phyloP scores from a whole-genome alignment of 2,329 filamentous ascomycete genomes.

The Corynespora cassiicola region DNA sequence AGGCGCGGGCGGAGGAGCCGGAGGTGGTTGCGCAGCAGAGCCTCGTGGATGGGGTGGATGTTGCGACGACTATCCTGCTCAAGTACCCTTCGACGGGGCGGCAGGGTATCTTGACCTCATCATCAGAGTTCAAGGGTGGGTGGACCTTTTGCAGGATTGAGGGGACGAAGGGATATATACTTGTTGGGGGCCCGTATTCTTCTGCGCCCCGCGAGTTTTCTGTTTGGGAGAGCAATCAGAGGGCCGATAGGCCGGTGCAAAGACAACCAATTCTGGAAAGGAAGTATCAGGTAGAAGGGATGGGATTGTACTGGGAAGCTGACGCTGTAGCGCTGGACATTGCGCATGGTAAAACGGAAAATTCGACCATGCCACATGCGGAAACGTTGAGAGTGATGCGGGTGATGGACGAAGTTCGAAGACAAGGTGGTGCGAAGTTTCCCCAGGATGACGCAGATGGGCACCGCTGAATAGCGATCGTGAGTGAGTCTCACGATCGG shows the following conservation, averaged over 20 bases:
- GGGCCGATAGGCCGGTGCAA: no score
- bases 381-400: constrained; percentile 86
- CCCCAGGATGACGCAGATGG: constrained; percentile 49
- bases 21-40: constrained; percentile 7
- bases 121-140: constrained; percentile 35
- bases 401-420: constrained; percentile 69
- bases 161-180: constrained; percentile 43
- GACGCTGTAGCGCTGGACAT: constrained; percentile 75
- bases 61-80: constrained; percentile 10
- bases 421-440: constrained; percentile 65
- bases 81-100: constrained; percentile 9
- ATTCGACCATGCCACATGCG: constrained; percentile 65
- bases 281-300: no score
- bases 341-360: constrained; percentile 76
- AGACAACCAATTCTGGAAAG: no score
- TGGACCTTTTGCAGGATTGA: constrained; percentile 49
- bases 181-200: constrained; percentile 52
- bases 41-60: constrained; percentile 10
- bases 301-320: constrained; percentile 85
- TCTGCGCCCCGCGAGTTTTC: no score
- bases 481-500: no score
- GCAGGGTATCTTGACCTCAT: constrained; percentile 58
- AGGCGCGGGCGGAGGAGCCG: constrained; percentile 4
- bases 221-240: no score
- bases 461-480: no score